Percentiles rank a stretch among this genome's conserved stretches.
Conservation (phyloP, 176 grass and related monocot genomes). For the Poa pratensis region DNA sequence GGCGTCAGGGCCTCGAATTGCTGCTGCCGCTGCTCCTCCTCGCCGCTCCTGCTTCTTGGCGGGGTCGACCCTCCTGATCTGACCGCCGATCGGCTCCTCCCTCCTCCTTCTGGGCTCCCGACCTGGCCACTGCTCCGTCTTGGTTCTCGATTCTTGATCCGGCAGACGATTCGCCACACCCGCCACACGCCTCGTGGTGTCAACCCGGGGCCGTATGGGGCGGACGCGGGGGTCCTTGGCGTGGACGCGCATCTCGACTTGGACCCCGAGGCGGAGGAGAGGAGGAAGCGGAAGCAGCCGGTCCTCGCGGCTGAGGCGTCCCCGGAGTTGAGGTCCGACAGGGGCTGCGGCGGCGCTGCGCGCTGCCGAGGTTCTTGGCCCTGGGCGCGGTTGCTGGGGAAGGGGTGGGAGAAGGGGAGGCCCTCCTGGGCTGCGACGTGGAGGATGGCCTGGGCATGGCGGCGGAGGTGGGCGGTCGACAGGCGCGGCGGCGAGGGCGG, state of each 20-base stretch:
- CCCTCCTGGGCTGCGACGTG: constrained; percentile 25
- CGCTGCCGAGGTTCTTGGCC: constrained; percentile 29
- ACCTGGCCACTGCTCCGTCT: neutral
- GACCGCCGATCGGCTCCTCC: constrained; percentile 12
- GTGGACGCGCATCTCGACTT: constrained; percentile 30
- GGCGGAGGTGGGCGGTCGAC: neutral
- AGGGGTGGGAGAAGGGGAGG: constrained; percentile 26
- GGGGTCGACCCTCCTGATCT: constrained; percentile 37
- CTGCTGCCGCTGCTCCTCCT: neutral
- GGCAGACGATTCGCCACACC: neutral
- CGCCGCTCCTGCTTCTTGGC: constrained; percentile 29
- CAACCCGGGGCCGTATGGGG: neutral
- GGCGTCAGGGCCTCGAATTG: constrained; percentile 56
- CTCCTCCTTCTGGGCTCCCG: neutral
- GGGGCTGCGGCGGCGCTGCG: constrained; percentile 56
- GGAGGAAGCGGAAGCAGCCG: constrained; percentile 66
- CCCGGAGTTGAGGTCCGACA: constrained; percentile 62
- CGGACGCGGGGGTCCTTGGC: constrained; percentile 33
- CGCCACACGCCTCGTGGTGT: neutral
- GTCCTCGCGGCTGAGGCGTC: constrained; percentile 31
- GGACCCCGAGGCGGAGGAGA: constrained; percentile 47
- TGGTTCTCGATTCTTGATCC: constrained; percentile 40
- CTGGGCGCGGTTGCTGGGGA: constrained; percentile 50
- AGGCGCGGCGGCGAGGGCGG: constrained; percentile 15
- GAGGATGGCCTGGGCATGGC: constrained; percentile 35